Evolutionary conservation across 129 eudicot genomes (phyloP), one percentile per base, ranked within the genome.

Genomic region (Pseudognaphalium luteoalbum): DNA sequence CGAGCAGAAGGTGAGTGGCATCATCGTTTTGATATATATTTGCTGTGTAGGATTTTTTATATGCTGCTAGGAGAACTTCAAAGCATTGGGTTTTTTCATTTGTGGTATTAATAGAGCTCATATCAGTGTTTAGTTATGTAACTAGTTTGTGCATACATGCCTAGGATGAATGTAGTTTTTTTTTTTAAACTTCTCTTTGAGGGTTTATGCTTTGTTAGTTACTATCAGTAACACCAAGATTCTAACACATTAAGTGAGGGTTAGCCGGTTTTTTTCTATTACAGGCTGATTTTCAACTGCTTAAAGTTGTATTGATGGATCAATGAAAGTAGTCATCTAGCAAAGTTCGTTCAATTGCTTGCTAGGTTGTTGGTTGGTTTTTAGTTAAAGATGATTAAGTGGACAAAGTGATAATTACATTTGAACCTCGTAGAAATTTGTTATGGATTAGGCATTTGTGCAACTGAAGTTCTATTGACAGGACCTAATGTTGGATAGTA

Each of bases 1-100:
- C 82, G 96, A 70, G 90, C 96, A 1, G 96, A 87, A 84, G 96
- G 96, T 90, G 68, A 68, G 63, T 64, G 58, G 14, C 80, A 22
- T 52, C 39, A 32, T 52, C 9, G 15, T 35, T 20, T 51, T 14
- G 6, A 25, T 62, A 34, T 76, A 30, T 12, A 29, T 8, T 35
- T 3, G 57, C 28, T 16, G 12, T 60, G 7, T 60, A 73, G 15
- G 15, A 7, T 35, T 60, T 25, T 21, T 2, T n/a, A 54, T 25
- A 10, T 52, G 32, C 29, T 7, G 9, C 21, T 33, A 52, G 51
- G 58, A 20, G 21, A 59, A 21, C 15, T 21, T 59, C 30, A 59
- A 5, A 21, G 21, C 33, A 59, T 11, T 59, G 7, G 28, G 15
- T 4, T 2, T 4, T 2, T 20, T 59, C 28, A 21, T 59, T 59